These are phyloP conservation scores for Voacanga thouarsii DNA, from an alignment of 257 asterid genomes.

Conservation along the genomic window DNA sequence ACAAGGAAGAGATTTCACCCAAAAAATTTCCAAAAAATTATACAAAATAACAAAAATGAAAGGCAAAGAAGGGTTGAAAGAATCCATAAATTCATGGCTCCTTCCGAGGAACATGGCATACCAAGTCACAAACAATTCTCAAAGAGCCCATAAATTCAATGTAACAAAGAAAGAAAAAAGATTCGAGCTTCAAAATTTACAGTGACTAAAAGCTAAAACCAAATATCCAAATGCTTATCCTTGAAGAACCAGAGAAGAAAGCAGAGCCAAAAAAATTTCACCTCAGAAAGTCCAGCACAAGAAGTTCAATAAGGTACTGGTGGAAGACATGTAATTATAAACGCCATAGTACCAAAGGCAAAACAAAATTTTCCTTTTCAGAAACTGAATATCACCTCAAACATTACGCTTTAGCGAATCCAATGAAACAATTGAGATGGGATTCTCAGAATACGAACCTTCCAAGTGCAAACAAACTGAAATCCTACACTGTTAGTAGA, in stretches of 20 bases:
- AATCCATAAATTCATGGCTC: not conserved
- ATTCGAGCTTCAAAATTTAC: constrained; percentile 9
- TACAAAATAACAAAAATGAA: not conserved
- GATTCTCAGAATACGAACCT: no score
- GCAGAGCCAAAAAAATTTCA: no score
- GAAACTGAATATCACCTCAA: no score
- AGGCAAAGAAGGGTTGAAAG: not conserved
- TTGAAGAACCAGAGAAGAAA: constrained; percentile 13
- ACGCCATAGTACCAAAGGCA: no score
- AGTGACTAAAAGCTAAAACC: constrained; percentile 6
- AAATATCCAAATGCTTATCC: constrained; percentile 26
- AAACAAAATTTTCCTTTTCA: no score
- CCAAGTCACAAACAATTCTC: not conserved
- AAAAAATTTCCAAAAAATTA: not conserved
- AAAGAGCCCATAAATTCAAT: not conserved
- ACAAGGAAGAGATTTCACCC: not conserved
- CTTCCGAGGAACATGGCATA: not conserved
- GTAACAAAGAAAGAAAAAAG: not conserved
- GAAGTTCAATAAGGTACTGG: no score
- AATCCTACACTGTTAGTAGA: no score
- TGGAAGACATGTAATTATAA: no score
- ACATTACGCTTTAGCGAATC: no score
- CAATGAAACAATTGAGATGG: no score
- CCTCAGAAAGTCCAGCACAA: no score
- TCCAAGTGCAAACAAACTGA: no score